Conservation (phyloP, 306 rosid genomes). For the Ormosia emarginata region DNA sequence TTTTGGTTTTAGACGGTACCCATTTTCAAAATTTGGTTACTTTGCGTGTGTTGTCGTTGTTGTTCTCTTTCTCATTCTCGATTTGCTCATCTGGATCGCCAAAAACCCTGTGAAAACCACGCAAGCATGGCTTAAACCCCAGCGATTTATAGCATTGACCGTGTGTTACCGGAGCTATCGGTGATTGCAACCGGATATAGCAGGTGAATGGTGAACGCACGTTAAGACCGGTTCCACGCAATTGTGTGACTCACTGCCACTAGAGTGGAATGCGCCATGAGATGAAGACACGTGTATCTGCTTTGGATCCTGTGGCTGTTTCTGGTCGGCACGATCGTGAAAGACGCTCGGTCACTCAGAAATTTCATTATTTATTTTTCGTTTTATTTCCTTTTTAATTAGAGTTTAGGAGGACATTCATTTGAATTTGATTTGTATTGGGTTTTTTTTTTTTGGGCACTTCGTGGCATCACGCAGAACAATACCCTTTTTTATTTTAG, state of each 20-base stretch:
- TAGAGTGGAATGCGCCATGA: background rate
- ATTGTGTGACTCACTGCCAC: slow-evolving; percentile 38
- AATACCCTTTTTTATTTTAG: background rate
- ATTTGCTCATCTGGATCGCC: slow-evolving; percentile 21
- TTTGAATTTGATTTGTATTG: background rate
- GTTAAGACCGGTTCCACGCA: slow-evolving; percentile 73
- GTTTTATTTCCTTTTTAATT: background rate
- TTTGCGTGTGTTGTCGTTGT: background rate
- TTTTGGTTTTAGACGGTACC: slow-evolving; percentile 22
- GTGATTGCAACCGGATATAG: slow-evolving; percentile 51
- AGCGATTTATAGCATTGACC: slow-evolving; percentile 69
- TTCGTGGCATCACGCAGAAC: background rate
- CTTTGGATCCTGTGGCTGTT: slow-evolving; percentile 43
- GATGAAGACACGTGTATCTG: slow-evolving; percentile 42
- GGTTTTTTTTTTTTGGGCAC: background rate
- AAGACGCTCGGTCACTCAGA: slow-evolving; percentile 63
- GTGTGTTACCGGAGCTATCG: slow-evolving; percentile 53
- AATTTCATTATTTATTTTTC: background rate
- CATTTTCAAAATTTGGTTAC: slow-evolving; percentile 20
- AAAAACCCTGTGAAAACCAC: slow-evolving; percentile 88
- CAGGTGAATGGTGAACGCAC: slow-evolving; percentile 49
- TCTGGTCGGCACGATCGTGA: slow-evolving; percentile 63
- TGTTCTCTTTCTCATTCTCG: background rate
- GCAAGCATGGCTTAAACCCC: slow-evolving; percentile 76
- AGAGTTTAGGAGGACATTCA: background rate